Percentiles rank a stretch among this genome's conserved stretches.
Evolutionary conservation across 139 green algal species (phyloP).

Genomic region (Mesotaenium endlicherianum): DNA sequence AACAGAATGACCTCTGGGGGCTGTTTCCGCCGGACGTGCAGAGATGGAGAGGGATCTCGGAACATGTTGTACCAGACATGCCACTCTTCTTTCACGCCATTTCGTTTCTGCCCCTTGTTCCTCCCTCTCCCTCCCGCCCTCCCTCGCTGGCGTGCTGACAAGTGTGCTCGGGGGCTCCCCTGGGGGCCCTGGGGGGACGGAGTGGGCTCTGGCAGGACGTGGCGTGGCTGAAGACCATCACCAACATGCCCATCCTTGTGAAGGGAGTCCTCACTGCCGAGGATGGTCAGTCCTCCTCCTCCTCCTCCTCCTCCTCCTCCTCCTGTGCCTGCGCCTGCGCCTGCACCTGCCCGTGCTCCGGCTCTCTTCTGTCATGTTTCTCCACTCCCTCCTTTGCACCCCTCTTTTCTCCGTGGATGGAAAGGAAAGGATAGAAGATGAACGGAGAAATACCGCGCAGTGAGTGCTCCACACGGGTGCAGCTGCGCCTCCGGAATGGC

Average conservation of each 20-base stretch:
- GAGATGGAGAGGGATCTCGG: neutral
- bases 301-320: neutral
- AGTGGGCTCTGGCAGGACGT: constrained; percentile 32
- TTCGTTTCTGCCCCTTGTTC: neutral
- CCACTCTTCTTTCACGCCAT: neutral
- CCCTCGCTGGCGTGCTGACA: neutral
- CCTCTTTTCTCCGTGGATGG: too few relatives aligned
- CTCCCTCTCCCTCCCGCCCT: neutral
- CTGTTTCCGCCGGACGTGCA: neutral
- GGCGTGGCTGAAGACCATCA: constrained; percentile 53
- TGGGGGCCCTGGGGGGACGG: neutral
- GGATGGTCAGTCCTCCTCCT: constrained; percentile 35
- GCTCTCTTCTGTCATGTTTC: neutral
- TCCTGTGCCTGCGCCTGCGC: neutral
- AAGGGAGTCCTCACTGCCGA: constrained; percentile 57
- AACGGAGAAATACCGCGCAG: too few relatives aligned
- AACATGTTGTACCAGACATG: neutral
- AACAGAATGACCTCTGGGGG: neutral
- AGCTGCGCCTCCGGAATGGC: too few relatives aligned
- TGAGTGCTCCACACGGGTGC: too few relatives aligned
- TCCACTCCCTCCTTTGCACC: neutral
- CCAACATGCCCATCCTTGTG: constrained; percentile 51
- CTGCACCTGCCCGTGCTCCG: neutral
- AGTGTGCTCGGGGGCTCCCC: neutral
- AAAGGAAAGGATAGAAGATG: too few relatives aligned